phyloP scores from a whole-genome alignment of 495 filamentous ascomycete species.

The Cercophora samala region DNA sequence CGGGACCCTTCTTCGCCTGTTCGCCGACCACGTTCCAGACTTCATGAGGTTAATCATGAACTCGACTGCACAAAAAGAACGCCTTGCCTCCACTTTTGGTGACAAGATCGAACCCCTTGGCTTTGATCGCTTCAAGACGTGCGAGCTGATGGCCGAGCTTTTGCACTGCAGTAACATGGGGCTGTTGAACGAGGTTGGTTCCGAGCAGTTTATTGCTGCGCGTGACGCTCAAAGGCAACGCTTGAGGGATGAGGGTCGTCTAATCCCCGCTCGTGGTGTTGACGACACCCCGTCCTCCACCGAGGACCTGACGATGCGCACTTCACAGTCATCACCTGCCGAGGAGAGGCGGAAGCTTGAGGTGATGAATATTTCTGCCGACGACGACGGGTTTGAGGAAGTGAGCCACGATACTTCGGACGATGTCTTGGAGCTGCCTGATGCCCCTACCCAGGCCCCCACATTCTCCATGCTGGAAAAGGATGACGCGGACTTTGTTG shows the following conservation, averaged over 20 bases:
- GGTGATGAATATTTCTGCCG: constrained; percentile 65
- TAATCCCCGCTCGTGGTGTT: constrained; percentile 33
- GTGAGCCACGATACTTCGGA: constrained; percentile 62
- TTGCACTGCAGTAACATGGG: constrained; percentile 99
- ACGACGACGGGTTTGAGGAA: constrained; percentile 95
- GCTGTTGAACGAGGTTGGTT: constrained; percentile 86
- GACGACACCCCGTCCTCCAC: constrained; percentile 37
- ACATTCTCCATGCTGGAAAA: constrained; percentile 46
- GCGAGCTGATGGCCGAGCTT: constrained; percentile 96
- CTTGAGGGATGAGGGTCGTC: constrained; percentile 66
- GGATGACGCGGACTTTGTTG: constrained; percentile 67
- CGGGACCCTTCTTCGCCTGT: constrained; percentile 84
- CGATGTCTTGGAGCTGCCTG: constrained; percentile 48
- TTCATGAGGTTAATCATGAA: constrained; percentile 91
- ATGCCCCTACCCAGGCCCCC: constrained; percentile 34
- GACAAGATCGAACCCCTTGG: constrained; percentile 89
- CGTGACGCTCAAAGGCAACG: constrained; percentile 79
- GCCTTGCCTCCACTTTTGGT: constrained; percentile 68
- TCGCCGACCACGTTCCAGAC: constrained; percentile 86
- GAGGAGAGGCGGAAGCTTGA: constrained; percentile 59
- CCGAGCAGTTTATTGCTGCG: constrained; percentile 77
- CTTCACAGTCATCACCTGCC: constrained; percentile 44
- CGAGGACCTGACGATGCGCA: constrained; percentile 47
- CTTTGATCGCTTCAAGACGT: constrained; percentile 98
- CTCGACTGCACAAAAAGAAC: constrained; percentile 49